Evolutionary conservation across 805 yeast genomes (phyloP), one percentile per base, ranked within the genome.

Genomic region (Cephaloascus fragrans): DNA sequence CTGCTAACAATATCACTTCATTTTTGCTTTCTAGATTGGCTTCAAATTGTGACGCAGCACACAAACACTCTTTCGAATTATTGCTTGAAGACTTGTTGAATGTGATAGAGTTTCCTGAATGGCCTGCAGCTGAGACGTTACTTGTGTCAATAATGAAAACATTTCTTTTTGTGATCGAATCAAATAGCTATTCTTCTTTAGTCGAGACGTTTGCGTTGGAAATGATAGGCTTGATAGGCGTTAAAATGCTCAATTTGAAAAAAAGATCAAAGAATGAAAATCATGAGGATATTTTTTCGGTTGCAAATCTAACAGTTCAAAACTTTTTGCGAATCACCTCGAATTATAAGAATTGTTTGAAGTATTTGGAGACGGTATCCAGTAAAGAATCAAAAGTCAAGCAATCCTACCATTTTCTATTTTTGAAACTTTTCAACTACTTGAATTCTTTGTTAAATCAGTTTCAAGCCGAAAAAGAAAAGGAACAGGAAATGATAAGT

Each of bases 161-260:
- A 4, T 49, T 80, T 18, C 50, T 77, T 37, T 47, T 45, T 17
- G 51, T 64, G 1, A 59, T 69, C 42, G 59, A 52, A 47, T 62
- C 66, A 2, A 67, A 66, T 10, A 58, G 56, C 20, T 59, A 62
- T 34, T 36, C 69, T 0, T 59, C 71, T 1, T 42, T 51, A 10
- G 57, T 71, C 4, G 83, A 77, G 42, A 61, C 77, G 0, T 67
- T 66, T 43, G 63, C 75, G 3, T 53, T 84, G 37, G 89, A 83
- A 39, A 47, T 77, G 44, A 56, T 77, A n/a, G 88, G 90, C 0
- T 41, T 59, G 12, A 70, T 81, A 19, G 88, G 84, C 0, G 65
- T 72, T 2, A 64, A 61, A 31, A 64, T 80, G 37, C 49, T 71
- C 18, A 53, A 56, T 4, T 38, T 73, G 14, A 66, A 54, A 39